These are phyloP conservation scores for Penicillium macrosclerotiorum DNA, from an alignment of 495 filamentous ascomycete genomes.

Conservation along the genomic window DNA sequence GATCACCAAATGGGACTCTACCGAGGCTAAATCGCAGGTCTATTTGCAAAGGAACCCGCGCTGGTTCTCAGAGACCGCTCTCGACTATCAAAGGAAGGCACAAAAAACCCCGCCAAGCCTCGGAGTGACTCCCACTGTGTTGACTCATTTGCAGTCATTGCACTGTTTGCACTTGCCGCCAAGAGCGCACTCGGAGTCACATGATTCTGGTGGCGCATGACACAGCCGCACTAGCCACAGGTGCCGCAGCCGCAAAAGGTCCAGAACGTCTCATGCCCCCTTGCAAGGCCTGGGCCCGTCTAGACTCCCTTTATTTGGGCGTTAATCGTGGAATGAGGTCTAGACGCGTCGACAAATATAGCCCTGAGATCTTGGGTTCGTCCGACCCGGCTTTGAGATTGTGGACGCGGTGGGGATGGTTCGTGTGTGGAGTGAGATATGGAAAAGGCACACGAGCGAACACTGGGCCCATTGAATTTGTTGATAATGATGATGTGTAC, in stretches of 20 bases:
- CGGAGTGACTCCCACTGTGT: slow-evolving; percentile 34
- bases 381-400: slow-evolving; percentile 6
- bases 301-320: slow-evolving; percentile 21
- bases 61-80: neutral
- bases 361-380: slow-evolving; percentile 6
- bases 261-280: slow-evolving; percentile 31
- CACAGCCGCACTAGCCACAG: slow-evolving; percentile 10
- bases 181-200: neutral
- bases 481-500: slow-evolving; percentile 10
- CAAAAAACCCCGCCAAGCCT: slow-evolving; percentile 39
- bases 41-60: neutral
- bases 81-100: slow-evolving; percentile 24
- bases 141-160: slow-evolving; percentile 37
- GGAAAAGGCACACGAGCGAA: neutral
- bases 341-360: slow-evolving; percentile 21
- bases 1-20: neutral
- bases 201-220: neutral
- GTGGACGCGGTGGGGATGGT: slow-evolving; percentile 4
- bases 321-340: slow-evolving; percentile 24
- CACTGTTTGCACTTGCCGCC: slow-evolving; percentile 1
- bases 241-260: slow-evolving; percentile 8
- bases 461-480: neutral
- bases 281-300: slow-evolving; percentile 31
- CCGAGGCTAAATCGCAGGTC: neutral
- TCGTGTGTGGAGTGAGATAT: neutral